Percentiles rank a stretch among this genome's conserved stretches.
Conservation (phyloP, 305 asterid genomes). For the Fraxinus latifolia region DNA sequence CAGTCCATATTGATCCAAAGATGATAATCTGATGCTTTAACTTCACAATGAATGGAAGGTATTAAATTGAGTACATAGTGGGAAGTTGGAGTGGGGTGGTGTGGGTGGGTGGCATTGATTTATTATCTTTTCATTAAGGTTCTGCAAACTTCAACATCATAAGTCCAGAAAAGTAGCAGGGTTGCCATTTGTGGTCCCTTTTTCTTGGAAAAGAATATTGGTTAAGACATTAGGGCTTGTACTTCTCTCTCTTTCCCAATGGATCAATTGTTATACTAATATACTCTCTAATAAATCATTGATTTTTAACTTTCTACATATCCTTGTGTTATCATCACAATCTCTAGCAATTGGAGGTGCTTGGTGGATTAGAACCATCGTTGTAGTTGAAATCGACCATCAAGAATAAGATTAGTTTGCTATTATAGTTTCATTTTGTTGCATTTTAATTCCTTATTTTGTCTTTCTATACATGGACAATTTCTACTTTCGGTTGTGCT, state of each 20-base stretch:
- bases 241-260: constrained; percentile 14
- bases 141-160: constrained; percentile 35
- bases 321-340: not conserved
- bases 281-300: not conserved
- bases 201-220: constrained; percentile 31
- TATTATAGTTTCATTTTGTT: not conserved
- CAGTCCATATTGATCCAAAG: not conserved
- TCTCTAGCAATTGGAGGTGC: not conserved
- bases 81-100: constrained; percentile 1
- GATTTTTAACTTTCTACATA: not conserved
- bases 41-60: constrained; percentile 17
- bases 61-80: not conserved
- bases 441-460: not conserved
- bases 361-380: not conserved
- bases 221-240: constrained; percentile 18
- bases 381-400: not conserved
- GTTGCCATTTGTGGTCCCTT: constrained; percentile 36
- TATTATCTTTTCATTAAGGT: constrained; percentile 39
- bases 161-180: constrained; percentile 26
- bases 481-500: too few species aligned
- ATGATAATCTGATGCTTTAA: not conserved
- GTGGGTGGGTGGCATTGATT: constrained; percentile 22
- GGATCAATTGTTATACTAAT: not conserved
- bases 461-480: not conserved
- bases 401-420: not conserved